A percentile compares a stretch with the other conserved stretches of the same genome.
phyloP scores from a whole-genome alignment of 208 protist genomes.

The Trypanosoma brucei region DNA sequence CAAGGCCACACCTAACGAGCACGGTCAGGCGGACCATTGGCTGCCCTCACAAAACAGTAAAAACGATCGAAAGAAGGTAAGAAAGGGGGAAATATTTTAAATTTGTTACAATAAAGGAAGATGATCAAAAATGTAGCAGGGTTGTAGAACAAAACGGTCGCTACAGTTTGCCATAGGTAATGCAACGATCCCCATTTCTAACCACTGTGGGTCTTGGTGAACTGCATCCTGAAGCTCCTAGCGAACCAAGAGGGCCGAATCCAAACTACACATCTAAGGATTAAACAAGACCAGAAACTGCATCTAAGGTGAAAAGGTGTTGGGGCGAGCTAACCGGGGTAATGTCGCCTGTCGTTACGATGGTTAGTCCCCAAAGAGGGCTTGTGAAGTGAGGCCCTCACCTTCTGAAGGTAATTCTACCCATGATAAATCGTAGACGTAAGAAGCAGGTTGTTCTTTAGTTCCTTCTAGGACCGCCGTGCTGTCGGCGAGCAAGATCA shows the following conservation, averaged over 20 bases:
- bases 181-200: too few species aligned
- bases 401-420: conserved; percentile 2
- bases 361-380: conserved; percentile 3
- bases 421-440: conserved; percentile 3
- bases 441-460: not conserved
- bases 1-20: conserved; percentile 12
- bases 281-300: too few species aligned
- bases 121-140: too few species aligned
- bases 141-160: too few species aligned
- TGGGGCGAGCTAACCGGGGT: not conserved
- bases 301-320: too few species aligned
- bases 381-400: not conserved
- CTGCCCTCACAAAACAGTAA: not conserved
- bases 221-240: too few species aligned
- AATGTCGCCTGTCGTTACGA: not conserved
- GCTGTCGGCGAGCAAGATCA: conserved; percentile 9
- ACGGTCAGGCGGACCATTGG: conserved; percentile 6
- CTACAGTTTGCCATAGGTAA: too few species aligned
- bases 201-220: too few species aligned
- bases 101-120: too few species aligned
- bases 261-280: too few species aligned
- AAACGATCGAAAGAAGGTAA: not conserved
- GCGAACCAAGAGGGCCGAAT: too few species aligned
- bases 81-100: not conserved
- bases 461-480: conserved; percentile 3